These are phyloP conservation scores for Mesembryanthemum crystallinum DNA, from an alignment of 148 eudicot species.

Conservation along the genomic window DNA sequence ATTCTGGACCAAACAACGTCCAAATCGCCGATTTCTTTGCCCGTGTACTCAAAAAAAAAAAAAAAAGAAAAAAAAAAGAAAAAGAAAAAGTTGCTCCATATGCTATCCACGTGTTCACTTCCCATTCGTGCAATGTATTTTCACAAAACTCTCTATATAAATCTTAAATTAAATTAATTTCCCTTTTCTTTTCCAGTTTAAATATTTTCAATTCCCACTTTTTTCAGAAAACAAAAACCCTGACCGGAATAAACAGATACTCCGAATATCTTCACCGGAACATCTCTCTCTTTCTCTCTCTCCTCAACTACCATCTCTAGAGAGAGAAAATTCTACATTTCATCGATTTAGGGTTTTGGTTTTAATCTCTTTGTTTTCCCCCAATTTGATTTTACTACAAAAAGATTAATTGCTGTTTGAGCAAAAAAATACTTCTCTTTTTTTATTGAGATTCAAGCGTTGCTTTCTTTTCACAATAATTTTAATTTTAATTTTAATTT, in stretches of 20 bases:
- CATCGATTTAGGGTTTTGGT: neutral
- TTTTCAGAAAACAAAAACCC: neutral
- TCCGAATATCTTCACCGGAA: neutral
- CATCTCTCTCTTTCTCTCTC: neutral
- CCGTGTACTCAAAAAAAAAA: no score
- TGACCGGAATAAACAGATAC: neutral
- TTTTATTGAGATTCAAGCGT: conserved; percentile 17
- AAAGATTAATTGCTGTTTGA: neutral
- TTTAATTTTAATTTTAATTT: neutral
- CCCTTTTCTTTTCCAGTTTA: neutral
- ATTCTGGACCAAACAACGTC: no score
- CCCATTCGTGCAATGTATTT: no score
- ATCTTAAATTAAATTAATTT: neutral
- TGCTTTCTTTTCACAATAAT: conserved; percentile 3
- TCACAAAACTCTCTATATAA: no score
- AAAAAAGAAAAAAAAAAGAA: no score
- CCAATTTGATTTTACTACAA: neutral
- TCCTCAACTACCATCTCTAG: neutral
- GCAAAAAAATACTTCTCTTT: neutral
- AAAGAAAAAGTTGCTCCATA: no score
- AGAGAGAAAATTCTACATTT: neutral
- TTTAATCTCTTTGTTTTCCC: neutral
- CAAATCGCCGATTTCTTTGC: no score
- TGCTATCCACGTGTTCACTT: no score
- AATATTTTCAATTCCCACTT: neutral